Evolutionary conservation across 2,329 filamentous ascomycete genomes (phyloP).

Genomic region (Tothia fuscella): DNA sequence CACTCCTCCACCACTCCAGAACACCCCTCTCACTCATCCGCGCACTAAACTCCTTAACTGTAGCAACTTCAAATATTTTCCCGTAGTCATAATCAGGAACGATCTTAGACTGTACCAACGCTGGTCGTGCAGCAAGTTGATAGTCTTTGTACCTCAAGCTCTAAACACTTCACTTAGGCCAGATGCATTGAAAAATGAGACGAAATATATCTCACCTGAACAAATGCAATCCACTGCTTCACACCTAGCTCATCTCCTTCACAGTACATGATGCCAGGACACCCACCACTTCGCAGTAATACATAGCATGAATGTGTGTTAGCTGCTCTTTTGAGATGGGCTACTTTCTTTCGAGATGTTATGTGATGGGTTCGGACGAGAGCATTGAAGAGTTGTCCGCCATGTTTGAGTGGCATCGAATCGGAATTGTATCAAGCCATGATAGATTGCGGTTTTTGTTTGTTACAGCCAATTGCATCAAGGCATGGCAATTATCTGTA

Average conservation of each 20-base stretch:
- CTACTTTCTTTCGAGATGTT: slow-evolving; percentile 64
- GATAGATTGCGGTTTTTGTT: background rate
- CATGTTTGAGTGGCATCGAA: background rate
- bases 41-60: slow-evolving; percentile 51
- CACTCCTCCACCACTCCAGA: slow-evolving; percentile 53
- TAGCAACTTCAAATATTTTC: slow-evolving; percentile 44
- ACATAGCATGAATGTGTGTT: slow-evolving; percentile 49
- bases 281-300: slow-evolving; percentile 53
- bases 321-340: slow-evolving; percentile 51
- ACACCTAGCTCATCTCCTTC: slow-evolving; percentile 48
- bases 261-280: slow-evolving; percentile 69
- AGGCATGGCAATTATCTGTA: background rate
- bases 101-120: slow-evolving; percentile 17
- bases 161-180: background rate
- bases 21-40: slow-evolving; percentile 50
- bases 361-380: slow-evolving; percentile 73
- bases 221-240: slow-evolving; percentile 50
- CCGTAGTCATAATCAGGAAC: slow-evolving; percentile 24
- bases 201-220: slow-evolving; percentile 34
- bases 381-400: slow-evolving; percentile 33
- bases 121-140: slow-evolving; percentile 47
- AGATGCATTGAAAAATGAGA: no score
- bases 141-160: slow-evolving; percentile 53
- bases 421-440: background rate
- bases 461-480: background rate